Percentiles rank a stretch among this genome's conserved stretches.
Evolutionary conservation across 176 grass and related monocot species (phyloP).

Genomic region (Carex pumila): DNA sequence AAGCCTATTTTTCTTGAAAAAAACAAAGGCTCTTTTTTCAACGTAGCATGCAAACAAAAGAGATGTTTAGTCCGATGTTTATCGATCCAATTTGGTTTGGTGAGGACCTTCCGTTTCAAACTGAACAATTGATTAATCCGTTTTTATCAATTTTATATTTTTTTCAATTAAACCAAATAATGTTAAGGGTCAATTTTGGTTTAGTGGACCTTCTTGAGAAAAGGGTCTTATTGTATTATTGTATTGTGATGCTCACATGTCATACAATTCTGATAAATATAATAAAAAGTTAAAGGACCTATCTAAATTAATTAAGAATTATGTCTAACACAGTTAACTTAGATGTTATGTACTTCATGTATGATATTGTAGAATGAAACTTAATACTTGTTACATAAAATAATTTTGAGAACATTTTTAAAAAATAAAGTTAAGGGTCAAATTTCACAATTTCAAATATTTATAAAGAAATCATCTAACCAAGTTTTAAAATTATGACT

Average conservation of each 20-base stretch:
- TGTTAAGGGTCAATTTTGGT: neutral
- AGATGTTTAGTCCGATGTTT: no score
- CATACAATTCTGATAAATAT: neutral
- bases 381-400: neutral
- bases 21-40: no score
- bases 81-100: no score
- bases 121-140: neutral
- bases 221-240: neutral
- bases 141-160: neutral
- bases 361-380: no score
- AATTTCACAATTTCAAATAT: no score
- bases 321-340: neutral
- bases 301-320: neutral
- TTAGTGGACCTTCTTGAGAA: neutral
- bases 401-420: neutral
- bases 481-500: no score
- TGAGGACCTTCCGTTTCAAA: neutral
- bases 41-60: no score
- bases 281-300: neutral
- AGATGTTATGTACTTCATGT: no score
- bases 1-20: no score
- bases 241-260: neutral
- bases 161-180: neutral
- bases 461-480: no score
- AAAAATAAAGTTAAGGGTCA: no score